Percentiles rank a stretch among this genome's conserved stretches.
Evolutionary conservation across 2,329 filamentous ascomycete species (phyloP).

Genomic region (Fusarium chuoi): DNA sequence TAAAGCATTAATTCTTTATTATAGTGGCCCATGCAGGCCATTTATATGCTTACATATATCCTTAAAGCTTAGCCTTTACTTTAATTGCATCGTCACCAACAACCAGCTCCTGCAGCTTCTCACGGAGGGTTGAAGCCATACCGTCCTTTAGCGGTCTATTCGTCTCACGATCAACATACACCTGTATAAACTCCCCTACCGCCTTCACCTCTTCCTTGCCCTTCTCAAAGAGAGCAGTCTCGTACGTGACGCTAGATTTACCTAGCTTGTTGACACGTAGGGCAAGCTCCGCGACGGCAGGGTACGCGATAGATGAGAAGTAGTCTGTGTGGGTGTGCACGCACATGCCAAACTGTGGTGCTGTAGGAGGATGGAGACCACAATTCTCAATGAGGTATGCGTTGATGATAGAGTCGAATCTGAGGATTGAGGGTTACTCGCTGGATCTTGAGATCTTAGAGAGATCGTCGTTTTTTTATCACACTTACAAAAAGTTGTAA

Average conservation of each 20-base stretch:
- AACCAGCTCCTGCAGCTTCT: slow-evolving; percentile 67
- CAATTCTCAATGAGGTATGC: slow-evolving; percentile 85
- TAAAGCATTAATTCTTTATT: not conserved
- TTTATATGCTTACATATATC: not conserved
- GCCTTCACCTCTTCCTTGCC: slow-evolving; percentile 78
- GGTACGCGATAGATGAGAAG: slow-evolving; percentile 83
- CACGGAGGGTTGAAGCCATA: slow-evolving; percentile 69
- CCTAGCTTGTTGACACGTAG: slow-evolving; percentile 86
- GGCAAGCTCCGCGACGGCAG: slow-evolving; percentile 82
- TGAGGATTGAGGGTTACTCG: slow-evolving; percentile 43
- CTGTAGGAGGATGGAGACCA: slow-evolving; percentile 75
- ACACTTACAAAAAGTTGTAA: slow-evolving; percentile 77
- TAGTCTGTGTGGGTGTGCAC: slow-evolving; percentile 89
- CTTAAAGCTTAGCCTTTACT: slow-evolving; percentile 26
- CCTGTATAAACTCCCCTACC: slow-evolving; percentile 87
- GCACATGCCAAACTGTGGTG: slow-evolving; percentile 81
- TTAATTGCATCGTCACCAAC: slow-evolving; percentile 38
- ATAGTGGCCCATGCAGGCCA: not conserved
- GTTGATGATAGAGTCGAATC: slow-evolving; percentile 91
- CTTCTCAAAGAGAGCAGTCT: slow-evolving; percentile 85
- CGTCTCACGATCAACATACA: slow-evolving; percentile 82
- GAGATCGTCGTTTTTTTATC: not conserved
- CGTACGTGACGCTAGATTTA: slow-evolving; percentile 88
- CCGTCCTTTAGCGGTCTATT: slow-evolving; percentile 73
- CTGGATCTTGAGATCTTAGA: not conserved